Conservation (phyloP, 371 early-diverging fungal species). For the Rhizopus arrhizus region DNA sequence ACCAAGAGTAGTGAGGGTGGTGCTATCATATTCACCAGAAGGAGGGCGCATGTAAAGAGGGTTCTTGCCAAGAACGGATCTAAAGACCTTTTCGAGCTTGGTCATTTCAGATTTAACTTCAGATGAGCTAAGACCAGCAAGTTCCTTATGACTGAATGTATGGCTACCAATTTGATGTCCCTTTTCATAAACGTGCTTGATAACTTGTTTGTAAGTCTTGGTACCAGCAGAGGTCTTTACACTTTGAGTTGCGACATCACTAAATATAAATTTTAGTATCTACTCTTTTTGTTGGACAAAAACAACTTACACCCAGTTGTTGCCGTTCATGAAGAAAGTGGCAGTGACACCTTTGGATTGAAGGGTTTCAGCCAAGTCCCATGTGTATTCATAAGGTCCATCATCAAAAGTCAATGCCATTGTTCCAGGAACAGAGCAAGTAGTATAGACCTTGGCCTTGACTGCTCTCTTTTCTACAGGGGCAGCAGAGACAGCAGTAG, state of each 20-base stretch:
- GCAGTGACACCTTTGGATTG: conserved; percentile 44
- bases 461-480: conserved; percentile 28
- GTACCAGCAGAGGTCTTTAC: conserved; percentile 29
- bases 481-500: conserved; percentile 25
- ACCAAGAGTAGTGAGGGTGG: conserved; percentile 26
- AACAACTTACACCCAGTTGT: conserved; percentile 35
- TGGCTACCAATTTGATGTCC: conserved; percentile 56
- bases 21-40: conserved; percentile 21
- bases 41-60: conserved; percentile 36
- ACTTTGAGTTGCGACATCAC: conserved; percentile 29
- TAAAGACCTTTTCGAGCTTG: conserved; percentile 29
- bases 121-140: conserved; percentile 21
- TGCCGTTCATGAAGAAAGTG: conserved; percentile 72
- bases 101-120: conserved; percentile 29
- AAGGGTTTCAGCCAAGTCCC: conserved; percentile 55
- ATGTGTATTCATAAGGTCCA: conserved; percentile 56
- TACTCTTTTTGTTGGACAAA: no score
- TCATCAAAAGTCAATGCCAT: conserved; percentile 66
- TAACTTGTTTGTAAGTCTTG: conserved; percentile 31
- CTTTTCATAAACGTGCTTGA: conserved; percentile 41
- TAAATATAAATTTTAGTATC: background rate
- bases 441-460: conserved; percentile 26
- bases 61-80: conserved; percentile 23
- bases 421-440: conserved; percentile 35
- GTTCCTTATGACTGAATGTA: conserved; percentile 47